phyloP scores from a whole-genome alignment of 352 stramenopile genomes.

The Pythium aquatile region DNA sequence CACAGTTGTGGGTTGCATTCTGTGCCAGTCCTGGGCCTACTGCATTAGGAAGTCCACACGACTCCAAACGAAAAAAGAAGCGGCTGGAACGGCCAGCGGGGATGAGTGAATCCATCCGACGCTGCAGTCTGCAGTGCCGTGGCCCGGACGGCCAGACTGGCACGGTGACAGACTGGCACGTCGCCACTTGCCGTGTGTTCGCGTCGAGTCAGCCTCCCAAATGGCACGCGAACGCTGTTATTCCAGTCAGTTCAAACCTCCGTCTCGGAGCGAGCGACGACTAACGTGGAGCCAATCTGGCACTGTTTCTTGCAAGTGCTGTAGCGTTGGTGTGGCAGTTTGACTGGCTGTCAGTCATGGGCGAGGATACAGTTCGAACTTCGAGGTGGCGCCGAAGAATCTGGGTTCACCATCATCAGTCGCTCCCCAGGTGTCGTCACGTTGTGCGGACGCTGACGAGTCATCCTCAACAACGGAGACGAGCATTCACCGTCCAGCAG shows the following conservation, averaged over 20 bases:
- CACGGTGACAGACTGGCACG: background rate
- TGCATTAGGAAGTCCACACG: background rate
- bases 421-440: background rate
- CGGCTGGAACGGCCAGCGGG: conserved; percentile 3
- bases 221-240: background rate
- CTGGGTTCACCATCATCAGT: background rate
- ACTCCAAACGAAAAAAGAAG: conserved; percentile 4
- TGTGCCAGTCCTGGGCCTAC: background rate
- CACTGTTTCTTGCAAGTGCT: background rate
- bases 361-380: background rate
- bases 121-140: background rate
- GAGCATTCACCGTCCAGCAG: background rate
- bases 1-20: background rate
- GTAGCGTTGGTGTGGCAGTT: background rate
- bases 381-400: background rate
- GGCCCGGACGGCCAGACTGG: background rate
- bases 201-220: background rate
- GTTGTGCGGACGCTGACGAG: background rate
- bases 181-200: background rate
- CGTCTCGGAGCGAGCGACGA: too few species aligned
- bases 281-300: too few species aligned
- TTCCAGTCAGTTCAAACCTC: too few species aligned
- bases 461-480: background rate
- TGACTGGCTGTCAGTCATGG: background rate
- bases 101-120: conserved; percentile 6